Base-by-base conservation (phyloP, 2,329 filamentous ascomycete species). In the Alternaria tenuissima region DNA sequence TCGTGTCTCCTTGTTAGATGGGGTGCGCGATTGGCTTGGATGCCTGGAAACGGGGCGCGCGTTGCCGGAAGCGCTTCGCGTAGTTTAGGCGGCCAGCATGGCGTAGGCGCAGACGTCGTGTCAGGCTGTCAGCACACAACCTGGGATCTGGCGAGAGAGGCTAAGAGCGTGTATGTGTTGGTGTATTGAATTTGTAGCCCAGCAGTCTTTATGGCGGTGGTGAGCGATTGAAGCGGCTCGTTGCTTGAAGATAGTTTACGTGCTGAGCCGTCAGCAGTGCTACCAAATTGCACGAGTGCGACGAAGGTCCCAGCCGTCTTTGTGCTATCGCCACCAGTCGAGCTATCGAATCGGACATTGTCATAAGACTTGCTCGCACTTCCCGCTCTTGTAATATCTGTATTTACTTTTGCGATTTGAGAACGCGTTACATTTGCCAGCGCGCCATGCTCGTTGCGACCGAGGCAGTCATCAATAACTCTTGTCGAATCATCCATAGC, bases 31-130 rank as follows among this genome's bases (percentile, higher is more conserved):
- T 68, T 68, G 65, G 65, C 26, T 44, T 9, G 34, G 59, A 57
- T 65, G 63, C 61, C 63, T 68, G 44, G 36, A 59, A 42, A 52
- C 26, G 30, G 52, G 26, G 36, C 47, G 58, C 63, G 47, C 62
- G 59, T 63, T 63, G 53, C 65, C 55, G 22, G n/a, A 66, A 58
- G 46, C 44, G 64, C 61, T 52, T 63, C 56, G 53, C 28, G n/a
- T 36, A 24, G 14, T 42, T 55, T 53, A 65, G 63, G 63, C 65
- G 56, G 52, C 57, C 57, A 63, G 34, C 53, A 38, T 55, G 52
- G 52, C 51, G 57, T 44, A 57, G 55, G 56, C 52, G 46, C 36
- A 54, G 38, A 49, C 46, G 38, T 47, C 24, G n/a, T 38, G 46
- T 36, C 41, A 49, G 34, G 32, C 20, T 49, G 32, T 55, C 52